These are phyloP conservation scores for Puccinia horiana DNA, from an alignment of 1,284 basidiomycete genomes.

Conservation along the genomic window DNA sequence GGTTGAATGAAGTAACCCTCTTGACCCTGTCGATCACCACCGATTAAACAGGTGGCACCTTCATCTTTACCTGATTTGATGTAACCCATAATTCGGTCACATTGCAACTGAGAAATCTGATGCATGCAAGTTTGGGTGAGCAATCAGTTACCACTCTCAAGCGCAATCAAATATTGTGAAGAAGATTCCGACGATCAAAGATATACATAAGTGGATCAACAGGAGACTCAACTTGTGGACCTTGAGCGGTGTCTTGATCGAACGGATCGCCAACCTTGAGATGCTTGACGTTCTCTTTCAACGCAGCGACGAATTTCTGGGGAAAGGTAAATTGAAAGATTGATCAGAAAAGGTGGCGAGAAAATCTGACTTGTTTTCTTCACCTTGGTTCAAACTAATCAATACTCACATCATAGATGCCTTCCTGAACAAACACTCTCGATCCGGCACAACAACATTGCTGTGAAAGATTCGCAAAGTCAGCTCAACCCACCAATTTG, in stretches of 20 bases:
- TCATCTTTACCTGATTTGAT: constrained; percentile 79
- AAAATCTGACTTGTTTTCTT: not conserved
- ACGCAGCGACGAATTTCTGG: constrained; percentile 68
- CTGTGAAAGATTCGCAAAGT: constrained; percentile 59
- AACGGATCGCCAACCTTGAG: constrained; percentile 79
- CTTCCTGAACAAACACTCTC: constrained; percentile 78
- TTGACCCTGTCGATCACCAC: constrained; percentile 72
- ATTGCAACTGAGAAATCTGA: constrained; percentile 64
- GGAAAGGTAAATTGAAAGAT: no score
- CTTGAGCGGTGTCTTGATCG: constrained; percentile 70
- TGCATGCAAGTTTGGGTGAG: not conserved
- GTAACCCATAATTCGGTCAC: constrained; percentile 86
- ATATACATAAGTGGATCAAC: not conserved
- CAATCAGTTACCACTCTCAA: not conserved
- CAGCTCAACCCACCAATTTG: not conserved
- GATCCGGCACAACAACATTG: constrained; percentile 82
- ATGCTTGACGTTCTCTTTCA: constrained; percentile 66
- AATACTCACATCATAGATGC: constrained; percentile 57
- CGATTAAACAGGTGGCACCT: constrained; percentile 77
- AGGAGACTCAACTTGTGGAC: constrained; percentile 72
- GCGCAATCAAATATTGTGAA: no score
- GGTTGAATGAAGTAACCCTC: constrained; percentile 66
- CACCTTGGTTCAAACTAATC: not conserved
- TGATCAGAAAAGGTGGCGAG: constrained; percentile 67
- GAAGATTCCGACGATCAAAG: not conserved